These are phyloP conservation scores for Pestalotiopsis sp. DNA, from an alignment of 2,329 filamentous ascomycete genomes.

Conservation along the genomic window DNA sequence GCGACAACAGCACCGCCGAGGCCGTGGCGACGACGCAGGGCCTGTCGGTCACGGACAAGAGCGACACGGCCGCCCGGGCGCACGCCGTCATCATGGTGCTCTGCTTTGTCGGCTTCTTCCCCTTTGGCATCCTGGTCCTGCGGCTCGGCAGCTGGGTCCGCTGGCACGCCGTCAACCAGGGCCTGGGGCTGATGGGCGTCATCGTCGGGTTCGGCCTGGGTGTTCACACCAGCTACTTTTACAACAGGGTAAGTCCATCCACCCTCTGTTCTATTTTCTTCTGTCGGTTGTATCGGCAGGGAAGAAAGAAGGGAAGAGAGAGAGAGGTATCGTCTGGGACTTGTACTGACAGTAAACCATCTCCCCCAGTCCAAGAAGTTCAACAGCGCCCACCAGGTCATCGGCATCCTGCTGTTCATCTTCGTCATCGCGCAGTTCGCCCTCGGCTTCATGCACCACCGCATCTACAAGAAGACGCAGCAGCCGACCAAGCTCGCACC, in stretches of 20 bases:
- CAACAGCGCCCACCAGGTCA: slow-evolving; percentile 57
- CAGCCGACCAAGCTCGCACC: slow-evolving; percentile 52
- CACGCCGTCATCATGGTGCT: slow-evolving; percentile 59
- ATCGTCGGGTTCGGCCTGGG: slow-evolving; percentile 55
- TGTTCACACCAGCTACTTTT: slow-evolving; percentile 53
- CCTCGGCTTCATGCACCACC: slow-evolving; percentile 59
- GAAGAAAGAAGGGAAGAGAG: too few relatives aligned
- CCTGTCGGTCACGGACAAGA: slow-evolving; percentile 26
- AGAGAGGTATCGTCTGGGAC: slow-evolving; percentile 12
- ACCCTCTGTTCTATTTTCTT: too few relatives aligned
- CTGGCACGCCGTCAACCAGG: slow-evolving; percentile 59
- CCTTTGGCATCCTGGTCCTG: slow-evolving; percentile 57
- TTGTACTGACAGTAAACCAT: not conserved
- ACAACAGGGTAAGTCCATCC: slow-evolving; percentile 53
- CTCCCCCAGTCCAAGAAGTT: slow-evolving; percentile 51
- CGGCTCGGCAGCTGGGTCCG: slow-evolving; percentile 53
- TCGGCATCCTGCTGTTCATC: slow-evolving; percentile 58
- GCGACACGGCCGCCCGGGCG: slow-evolving; percentile 43
- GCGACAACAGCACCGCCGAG: slow-evolving; percentile 23
- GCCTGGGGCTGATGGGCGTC: slow-evolving; percentile 48
- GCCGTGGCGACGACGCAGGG: slow-evolving; percentile 35
- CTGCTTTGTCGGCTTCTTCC: slow-evolving; percentile 57
- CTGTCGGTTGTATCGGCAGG: too few relatives aligned
- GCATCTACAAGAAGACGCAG: slow-evolving; percentile 52
- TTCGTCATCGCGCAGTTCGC: slow-evolving; percentile 55